Percentiles rank a stretch among this genome's conserved stretches.
phyloP scores from a whole-genome alignment of 1,139 yeast species.

The Kodamaea fungicola region DNA sequence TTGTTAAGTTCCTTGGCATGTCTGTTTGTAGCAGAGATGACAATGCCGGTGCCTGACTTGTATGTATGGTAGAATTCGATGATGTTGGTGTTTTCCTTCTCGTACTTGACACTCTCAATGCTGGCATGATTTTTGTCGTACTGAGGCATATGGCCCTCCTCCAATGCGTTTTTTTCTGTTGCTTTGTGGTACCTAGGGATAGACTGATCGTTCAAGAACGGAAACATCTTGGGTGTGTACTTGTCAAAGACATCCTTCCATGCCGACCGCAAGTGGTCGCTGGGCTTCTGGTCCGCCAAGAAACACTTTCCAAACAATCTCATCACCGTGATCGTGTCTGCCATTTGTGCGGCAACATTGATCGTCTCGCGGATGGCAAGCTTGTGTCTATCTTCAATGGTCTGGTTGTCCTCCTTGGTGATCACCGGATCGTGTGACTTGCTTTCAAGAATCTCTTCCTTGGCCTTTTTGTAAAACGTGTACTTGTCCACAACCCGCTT shows the following conservation, averaged over 20 bases:
- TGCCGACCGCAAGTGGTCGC: constrained; percentile 2
- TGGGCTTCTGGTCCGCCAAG: constrained; percentile 11
- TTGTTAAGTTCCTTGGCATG: constrained; percentile 34
- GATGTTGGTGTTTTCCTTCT: constrained; percentile 13
- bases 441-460: constrained; percentile 8
- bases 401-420: constrained; percentile 16
- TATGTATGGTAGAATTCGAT: constrained; percentile 21
- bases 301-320: constrained; percentile 40
- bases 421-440: constrained; percentile 9
- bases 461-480: constrained; percentile 13
- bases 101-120: constrained; percentile 6
- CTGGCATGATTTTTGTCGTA: constrained; percentile 8
- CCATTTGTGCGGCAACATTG: constrained; percentile 29
- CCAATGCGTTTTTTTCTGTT: constrained; percentile 9
- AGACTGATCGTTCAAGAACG: constrained; percentile 20
- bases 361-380: constrained; percentile 15
- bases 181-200: constrained; percentile 23
- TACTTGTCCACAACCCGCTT: constrained; percentile 27
- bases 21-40: constrained; percentile 32
- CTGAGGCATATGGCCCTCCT: constrained; percentile 10
- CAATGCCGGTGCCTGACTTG: constrained; percentile 38
- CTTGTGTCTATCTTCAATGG: constrained; percentile 18
- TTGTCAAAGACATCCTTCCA: constrained; percentile 9
- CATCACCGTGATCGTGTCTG: constrained; percentile 31
- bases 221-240: constrained; percentile 26